phyloP scores from a whole-genome alignment of 306 rosid genomes.

The Begonia loranthoides region DNA sequence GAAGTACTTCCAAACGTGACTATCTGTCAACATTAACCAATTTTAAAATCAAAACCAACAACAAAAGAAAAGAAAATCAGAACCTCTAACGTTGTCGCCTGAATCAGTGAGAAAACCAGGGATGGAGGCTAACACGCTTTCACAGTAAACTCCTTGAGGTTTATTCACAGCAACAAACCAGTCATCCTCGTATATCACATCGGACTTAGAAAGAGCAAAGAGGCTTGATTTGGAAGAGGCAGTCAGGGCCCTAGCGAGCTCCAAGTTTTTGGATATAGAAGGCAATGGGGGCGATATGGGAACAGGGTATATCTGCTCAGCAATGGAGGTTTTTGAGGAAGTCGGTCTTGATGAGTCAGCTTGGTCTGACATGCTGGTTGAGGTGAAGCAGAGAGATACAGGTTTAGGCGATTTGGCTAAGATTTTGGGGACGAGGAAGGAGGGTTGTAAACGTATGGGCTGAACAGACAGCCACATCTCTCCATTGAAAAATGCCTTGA shows the following conservation, averaged over 20 bases:
- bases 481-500: too few relatives aligned
- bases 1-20: too few relatives aligned
- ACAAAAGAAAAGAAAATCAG: too few relatives aligned
- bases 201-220: slow-evolving; percentile 26
- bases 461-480: too few relatives aligned
- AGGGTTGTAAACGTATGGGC: slow-evolving; percentile 7
- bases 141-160: slow-evolving; percentile 75
- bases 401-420: slow-evolving; percentile 10
- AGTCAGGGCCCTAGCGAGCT: slow-evolving; percentile 52
- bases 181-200: slow-evolving; percentile 50
- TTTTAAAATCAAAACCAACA: too few relatives aligned
- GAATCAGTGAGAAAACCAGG: slow-evolving; percentile 24
- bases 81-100: too few relatives aligned
- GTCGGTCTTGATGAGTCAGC: slow-evolving; percentile 6
- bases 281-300: slow-evolving; percentile 73
- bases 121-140: slow-evolving; percentile 42
- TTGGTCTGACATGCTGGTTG: slow-evolving; percentile 24
- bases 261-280: slow-evolving; percentile 52
- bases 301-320: slow-evolving; percentile 31
- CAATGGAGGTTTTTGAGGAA: slow-evolving; percentile 21
- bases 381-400: slow-evolving; percentile 6
- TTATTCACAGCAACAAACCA: slow-evolving; percentile 67
- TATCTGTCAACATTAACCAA: too few relatives aligned
- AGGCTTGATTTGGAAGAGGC: slow-evolving; percentile 58
- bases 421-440: slow-evolving; percentile 6